Conservation (phyloP, 179 eudicot species). For the Spinacia oleracea region DNA sequence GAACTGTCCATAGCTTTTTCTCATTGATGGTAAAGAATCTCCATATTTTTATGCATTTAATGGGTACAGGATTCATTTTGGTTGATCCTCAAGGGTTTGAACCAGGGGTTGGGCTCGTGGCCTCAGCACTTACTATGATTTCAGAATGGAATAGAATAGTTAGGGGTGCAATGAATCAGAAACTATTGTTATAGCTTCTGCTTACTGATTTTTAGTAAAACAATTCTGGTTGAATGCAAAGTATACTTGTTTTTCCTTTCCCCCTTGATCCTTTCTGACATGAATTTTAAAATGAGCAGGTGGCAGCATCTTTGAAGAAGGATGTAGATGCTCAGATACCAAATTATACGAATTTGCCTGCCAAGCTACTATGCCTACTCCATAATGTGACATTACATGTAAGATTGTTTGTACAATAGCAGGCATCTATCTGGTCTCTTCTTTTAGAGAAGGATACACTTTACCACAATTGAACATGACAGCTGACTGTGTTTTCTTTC, state of each 20-base stretch:
- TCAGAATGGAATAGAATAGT: too few relatives aligned
- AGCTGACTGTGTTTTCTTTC: slow-evolving; percentile 13
- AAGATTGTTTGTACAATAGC: slow-evolving; percentile 20
- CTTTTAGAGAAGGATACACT: neutral
- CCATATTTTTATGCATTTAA: too few relatives aligned
- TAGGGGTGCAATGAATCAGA: too few relatives aligned
- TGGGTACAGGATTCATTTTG: too few relatives aligned
- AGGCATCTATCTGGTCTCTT: neutral
- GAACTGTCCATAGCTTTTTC: too few relatives aligned
- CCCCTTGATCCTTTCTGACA: neutral
- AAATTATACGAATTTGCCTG: slow-evolving; percentile 79
- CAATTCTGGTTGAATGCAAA: too few relatives aligned
- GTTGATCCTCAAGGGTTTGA: too few relatives aligned
- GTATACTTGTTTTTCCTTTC: neutral
- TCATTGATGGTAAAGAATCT: too few relatives aligned
- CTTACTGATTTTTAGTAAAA: too few relatives aligned
- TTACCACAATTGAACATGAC: slow-evolving; percentile 6
- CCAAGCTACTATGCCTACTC: slow-evolving; percentile 83
- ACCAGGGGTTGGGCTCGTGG: too few relatives aligned
- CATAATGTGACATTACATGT: slow-evolving; percentile 92
- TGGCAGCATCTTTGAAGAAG: slow-evolving; percentile 96
- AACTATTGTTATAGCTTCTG: neutral
- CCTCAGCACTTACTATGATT: too few relatives aligned
- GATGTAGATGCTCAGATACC: slow-evolving; percentile 86
- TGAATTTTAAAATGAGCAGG: slow-evolving; percentile 43